Evolutionary conservation across 2,329 filamentous ascomycete genomes (phyloP), one percentile per base, ranked within the genome.

Genomic region (Conoideocrella luteorostrata): DNA sequence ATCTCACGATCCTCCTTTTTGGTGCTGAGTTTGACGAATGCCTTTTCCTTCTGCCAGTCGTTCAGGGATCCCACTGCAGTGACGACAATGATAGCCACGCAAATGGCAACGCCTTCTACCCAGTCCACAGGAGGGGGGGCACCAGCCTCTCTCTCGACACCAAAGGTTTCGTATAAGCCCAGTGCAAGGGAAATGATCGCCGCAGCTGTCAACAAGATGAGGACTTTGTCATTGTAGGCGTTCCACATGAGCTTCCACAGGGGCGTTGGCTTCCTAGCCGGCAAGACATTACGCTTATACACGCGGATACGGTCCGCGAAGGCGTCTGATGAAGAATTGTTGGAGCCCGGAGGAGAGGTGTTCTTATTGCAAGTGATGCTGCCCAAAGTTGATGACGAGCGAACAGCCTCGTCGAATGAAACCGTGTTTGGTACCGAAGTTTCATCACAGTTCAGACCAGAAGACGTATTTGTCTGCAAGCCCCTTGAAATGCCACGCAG

Each of bases 391-490:
- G 35, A 17, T 13, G 43, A 23, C 10, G 32, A 22, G 7, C 13
- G 9, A 11, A 45, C 37, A 12, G 38, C 85, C 18, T 88, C 77
- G 21, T 87, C 77, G 53, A 91, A 90, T 3, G 72, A 67, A 2
- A 93, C 71, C 0, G 68, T 61, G n/a, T 80, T 81, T 38, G 85
- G 74, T 36, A 88, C 56, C 7, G 63, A 59, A 17, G 71, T 69
- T 62, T 93, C 87, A 51, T 91, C 87, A 15, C 79, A 56, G 51
- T 83, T 85, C 20, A 93, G 65, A 10, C 87, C 87, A 42, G 76
- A 67, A 35, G 70, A 71, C 30, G 78, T 64, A 56, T 88, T 70
- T 2, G 84, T 83, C 45, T 80, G 72, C 9, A 93, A 60, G 1
- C 87, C 87, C 56, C 82, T 87, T 56, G 88, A 85, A 17, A 93